These are phyloP conservation scores for Silene vulgaris DNA, from an alignment of 179 eudicot species.

Conservation along the genomic window DNA sequence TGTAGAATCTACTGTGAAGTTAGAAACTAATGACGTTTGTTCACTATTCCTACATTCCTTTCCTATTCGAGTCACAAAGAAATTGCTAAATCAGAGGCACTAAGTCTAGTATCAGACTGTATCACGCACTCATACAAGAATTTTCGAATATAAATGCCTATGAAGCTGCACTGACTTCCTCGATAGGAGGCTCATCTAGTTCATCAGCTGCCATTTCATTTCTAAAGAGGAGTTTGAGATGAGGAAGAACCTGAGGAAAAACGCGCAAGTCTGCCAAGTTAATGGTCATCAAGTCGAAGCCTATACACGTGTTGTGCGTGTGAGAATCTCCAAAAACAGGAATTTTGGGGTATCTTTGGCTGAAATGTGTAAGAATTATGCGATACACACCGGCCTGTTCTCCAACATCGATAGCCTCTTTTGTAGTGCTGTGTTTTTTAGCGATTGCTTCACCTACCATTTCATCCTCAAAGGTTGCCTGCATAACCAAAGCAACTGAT, in stretches of 20 bases:
- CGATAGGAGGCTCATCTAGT: conserved; percentile 37
- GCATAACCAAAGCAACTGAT: conserved; percentile 20
- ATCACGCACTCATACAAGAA: no score
- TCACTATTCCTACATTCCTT: no score
- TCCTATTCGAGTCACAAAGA: neutral
- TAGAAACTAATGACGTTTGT: neutral
- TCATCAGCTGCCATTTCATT: conserved; percentile 63
- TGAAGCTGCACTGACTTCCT: conserved; percentile 25
- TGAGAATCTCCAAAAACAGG: conserved; percentile 79
- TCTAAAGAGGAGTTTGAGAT: conserved; percentile 62
- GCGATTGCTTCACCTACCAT: conserved; percentile 76
- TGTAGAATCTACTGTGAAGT: conserved; percentile 6
- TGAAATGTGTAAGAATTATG: conserved; percentile 86
- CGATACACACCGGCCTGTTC: conserved; percentile 74
- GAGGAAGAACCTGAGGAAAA: conserved; percentile 73
- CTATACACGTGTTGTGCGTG: conserved; percentile 79
- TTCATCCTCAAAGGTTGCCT: conserved; percentile 96
- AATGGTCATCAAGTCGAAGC: conserved; percentile 87
- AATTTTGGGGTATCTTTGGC: conserved; percentile 92
- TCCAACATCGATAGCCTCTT: conserved; percentile 81
- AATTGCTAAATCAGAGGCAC: neutral
- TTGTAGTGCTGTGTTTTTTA: conserved; percentile 85
- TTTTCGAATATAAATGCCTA: neutral
- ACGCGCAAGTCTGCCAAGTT: conserved; percentile 72
- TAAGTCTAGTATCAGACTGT: neutral